Conservation (phyloP, 345 rosid species). For the Rhodamnia argentea region DNA sequence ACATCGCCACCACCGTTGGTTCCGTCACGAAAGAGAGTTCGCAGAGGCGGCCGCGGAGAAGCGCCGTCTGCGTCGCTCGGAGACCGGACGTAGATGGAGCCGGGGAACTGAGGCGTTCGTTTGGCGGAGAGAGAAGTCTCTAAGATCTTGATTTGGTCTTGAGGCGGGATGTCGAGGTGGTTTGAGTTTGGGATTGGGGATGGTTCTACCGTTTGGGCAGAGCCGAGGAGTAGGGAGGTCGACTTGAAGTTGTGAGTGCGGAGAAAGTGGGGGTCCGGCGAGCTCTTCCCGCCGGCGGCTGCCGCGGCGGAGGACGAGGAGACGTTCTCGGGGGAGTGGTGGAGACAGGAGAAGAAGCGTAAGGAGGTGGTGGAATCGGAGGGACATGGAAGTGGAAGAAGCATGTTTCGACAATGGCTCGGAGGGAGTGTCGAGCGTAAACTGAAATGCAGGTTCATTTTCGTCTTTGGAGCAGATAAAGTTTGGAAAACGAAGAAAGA, state of each 20-base stretch:
- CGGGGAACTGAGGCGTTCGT: slow-evolving; percentile 51
- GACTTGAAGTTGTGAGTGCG: slow-evolving; percentile 46
- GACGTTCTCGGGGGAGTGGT: neutral
- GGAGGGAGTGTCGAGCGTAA: neutral
- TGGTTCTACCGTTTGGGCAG: neutral
- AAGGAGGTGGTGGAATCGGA: slow-evolving; percentile 6
- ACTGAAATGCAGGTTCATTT: neutral
- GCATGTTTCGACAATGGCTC: neutral
- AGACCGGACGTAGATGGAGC: slow-evolving; percentile 18
- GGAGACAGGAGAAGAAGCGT: slow-evolving; percentile 16
- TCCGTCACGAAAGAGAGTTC: slow-evolving; percentile 6
- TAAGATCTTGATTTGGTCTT: slow-evolving; percentile 38
- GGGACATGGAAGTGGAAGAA: neutral
- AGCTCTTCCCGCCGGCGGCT: slow-evolving; percentile 5
- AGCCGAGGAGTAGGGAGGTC: slow-evolving; percentile 22
- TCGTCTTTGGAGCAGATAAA: neutral
- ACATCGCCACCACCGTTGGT: slow-evolving; percentile 15
- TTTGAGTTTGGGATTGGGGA: neutral
- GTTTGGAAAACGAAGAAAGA: neutral
- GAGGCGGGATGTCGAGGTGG: slow-evolving; percentile 3
- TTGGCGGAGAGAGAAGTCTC: slow-evolving; percentile 47
- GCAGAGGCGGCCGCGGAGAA: slow-evolving; percentile 1
- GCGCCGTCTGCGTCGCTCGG: neutral
- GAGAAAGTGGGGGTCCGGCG: neutral
- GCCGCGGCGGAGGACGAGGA: neutral